Base-by-base conservation (phyloP, 306 rosid genomes). In the Cicer judaicum region DNA sequence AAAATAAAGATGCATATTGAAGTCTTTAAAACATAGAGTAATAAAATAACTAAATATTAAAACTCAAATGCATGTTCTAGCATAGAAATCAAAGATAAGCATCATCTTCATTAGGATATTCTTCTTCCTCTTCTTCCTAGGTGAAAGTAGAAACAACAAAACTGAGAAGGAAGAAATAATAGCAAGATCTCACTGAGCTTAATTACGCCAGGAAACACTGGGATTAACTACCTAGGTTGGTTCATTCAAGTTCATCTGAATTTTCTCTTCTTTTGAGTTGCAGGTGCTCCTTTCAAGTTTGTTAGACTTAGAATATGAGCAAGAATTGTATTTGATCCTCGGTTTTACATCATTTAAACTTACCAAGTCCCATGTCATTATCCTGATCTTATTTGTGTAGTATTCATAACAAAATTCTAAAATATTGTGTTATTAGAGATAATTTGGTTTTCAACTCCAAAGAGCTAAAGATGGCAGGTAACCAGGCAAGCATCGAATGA, bases 401-500 rank as follows among this genome's bases (percentile, higher is more conserved):
- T 52, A 53, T 42, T 34, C 68, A 19, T 36, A 46, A 42, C 39
- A 19, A 57, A 66, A 52, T 73, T 54, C 44, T 50, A 52, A 78
- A 52, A 73, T 75, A 53, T 67, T 34, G 50, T 10, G 47, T 46
- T 16, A 24, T 41, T 68, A 43, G 36, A 47, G 63, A 34, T 49
- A 34, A 44, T 64, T 52, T 57, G 52, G 47, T 71, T 83, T 76
- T 55, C 36, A 64, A 57, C 47, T 56, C 43, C 61, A 56, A 36
- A 29, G 11, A 53, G 41, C 50, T 65, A 13, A 48, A 55, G 63
- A 66, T 14, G 10, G 53, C 13, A 71, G 76, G 66, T 24, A 29
- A 52, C 64, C 46, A 68, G 19, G 74, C 46, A 76, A 10, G 68
- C 48, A 59, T 79, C 24, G 56, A 66, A 24, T 53, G 48, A 84